Conservation (phyloP, 495 filamentous ascomycete genomes). For the Penicillium paxilli region DNA sequence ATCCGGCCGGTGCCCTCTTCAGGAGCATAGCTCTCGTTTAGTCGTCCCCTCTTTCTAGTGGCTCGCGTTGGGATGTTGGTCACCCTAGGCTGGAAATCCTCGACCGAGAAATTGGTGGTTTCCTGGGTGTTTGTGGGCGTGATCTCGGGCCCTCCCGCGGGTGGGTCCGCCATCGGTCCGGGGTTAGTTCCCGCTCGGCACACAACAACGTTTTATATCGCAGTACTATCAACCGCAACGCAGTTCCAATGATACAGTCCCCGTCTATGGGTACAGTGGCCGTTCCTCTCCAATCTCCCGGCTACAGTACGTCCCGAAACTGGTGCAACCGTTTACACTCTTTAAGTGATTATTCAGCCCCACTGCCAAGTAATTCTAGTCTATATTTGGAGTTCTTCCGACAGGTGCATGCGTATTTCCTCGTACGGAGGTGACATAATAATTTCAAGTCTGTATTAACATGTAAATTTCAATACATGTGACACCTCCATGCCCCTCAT, state of each 20-base stretch:
- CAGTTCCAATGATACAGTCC: neutral
- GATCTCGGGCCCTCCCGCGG: conserved; percentile 6
- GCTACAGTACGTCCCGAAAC: no score
- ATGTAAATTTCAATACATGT: no score
- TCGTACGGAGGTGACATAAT: no score
- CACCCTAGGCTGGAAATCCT: conserved; percentile 5
- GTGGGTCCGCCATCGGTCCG: conserved; percentile 8
- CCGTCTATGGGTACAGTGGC: no score
- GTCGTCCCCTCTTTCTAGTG: conserved; percentile 3
- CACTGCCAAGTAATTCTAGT: no score
- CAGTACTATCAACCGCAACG: conserved; percentile 16
- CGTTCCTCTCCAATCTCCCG: no score
- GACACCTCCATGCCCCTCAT: no score
- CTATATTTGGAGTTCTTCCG: no score
- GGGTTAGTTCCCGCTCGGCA: neutral
- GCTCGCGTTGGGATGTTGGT: conserved; percentile 3
- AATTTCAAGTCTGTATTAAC: no score
- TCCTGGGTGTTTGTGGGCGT: neutral
- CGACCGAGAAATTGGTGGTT: neutral
- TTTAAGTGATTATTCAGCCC: no score
- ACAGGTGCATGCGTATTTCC: no score
- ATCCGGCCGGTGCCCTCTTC: neutral
- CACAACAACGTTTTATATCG: neutral
- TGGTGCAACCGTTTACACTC: no score
- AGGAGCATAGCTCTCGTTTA: conserved; percentile 1